Conservation (phyloP, 225 moss, liverwort and hornwort genomes). For the Antitrichia curtipendula region DNA sequence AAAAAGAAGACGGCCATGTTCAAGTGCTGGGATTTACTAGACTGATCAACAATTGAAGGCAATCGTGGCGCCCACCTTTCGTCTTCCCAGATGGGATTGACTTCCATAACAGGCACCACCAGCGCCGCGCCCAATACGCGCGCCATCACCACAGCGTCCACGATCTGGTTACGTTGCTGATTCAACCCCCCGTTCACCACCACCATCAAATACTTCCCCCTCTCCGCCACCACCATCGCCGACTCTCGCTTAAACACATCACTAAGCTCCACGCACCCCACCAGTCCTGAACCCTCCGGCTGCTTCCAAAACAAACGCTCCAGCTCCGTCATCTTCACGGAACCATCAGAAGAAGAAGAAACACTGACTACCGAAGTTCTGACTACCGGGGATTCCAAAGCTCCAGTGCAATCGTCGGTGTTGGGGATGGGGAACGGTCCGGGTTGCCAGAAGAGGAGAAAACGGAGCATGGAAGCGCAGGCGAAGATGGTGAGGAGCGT, state of each 20-base stretch:
- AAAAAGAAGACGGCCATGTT: too few relatives aligned
- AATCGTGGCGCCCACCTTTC: constrained; percentile 6
- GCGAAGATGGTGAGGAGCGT: constrained; percentile 25
- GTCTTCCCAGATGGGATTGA: constrained; percentile 51
- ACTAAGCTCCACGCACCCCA: constrained; percentile 21
- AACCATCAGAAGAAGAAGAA: not conserved
- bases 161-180: constrained; percentile 58
- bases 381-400: not conserved
- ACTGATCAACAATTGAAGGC: not conserved
- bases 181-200: constrained; percentile 53
- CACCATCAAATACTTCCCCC: constrained; percentile 29
- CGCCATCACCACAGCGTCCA: constrained; percentile 56
- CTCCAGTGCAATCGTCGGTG: not conserved
- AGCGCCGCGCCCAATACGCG: constrained; percentile 35
- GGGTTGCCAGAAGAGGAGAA: constrained; percentile 24
- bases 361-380: not conserved
- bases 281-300: constrained; percentile 1
- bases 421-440: not conserved
- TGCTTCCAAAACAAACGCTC: constrained; percentile 36
- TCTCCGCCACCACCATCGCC: not conserved
- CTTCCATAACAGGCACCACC: constrained; percentile 44
- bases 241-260: not conserved
- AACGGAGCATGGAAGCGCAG: constrained; percentile 26
- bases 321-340: not conserved
- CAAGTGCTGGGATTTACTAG: not conserved